Evolutionary conservation across 495 filamentous ascomycete genomes (phyloP), one percentile per base, ranked within the genome.

Genomic region (Penicillium samsonianum): DNA sequence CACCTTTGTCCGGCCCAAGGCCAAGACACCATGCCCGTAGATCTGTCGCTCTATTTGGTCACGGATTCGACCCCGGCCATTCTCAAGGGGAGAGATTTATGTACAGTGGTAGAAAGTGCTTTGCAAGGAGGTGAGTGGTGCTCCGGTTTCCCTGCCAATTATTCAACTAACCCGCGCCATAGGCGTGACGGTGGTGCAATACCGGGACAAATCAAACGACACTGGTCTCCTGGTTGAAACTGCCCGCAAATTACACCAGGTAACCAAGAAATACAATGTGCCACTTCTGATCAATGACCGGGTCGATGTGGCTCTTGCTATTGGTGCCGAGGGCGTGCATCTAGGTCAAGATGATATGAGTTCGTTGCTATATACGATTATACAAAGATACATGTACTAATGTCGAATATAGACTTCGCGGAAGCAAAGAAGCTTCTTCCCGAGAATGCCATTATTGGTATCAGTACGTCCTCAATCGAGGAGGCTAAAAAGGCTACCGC

Each of bases 221-320:
- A 96, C 92, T 0, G 86, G 79, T 5, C 78, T 78, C 20, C 80
- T 94, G 54, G 82, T 96, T 22, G 67, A 75, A n/a, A 90, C 80
- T 28, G 92, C 84, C n/a, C 79, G 77, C 59, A 78, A 75, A 60
- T 78, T 97, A 37, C 90, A 92, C 69, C 63, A 78, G 12, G 75
- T 96, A 45, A 92, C 90, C 11, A 72, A 74, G 59, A 73, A 64
- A n/a, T 78, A 88, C 62, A 74, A 79, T 17, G 85, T 96, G 0
- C 94, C 93, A 26, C 79, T 98, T 47, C 74, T 98, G 37, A 92
- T 98, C 74, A 97, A 98, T 68, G 94, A 98, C 71, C 88, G 92
- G n/a, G 81, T 96, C 5, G 92, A 96, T 75, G 90, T 98, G 17
- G 92, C 91, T 22, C 78, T 94, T 26, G 94, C 90, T 16, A 82